A percentile compares a stretch with the other conserved stretches of the same genome.
Conservation (phyloP, 2,329 filamentous ascomycete species). For the Ploettnerulaceae sp. region DNA sequence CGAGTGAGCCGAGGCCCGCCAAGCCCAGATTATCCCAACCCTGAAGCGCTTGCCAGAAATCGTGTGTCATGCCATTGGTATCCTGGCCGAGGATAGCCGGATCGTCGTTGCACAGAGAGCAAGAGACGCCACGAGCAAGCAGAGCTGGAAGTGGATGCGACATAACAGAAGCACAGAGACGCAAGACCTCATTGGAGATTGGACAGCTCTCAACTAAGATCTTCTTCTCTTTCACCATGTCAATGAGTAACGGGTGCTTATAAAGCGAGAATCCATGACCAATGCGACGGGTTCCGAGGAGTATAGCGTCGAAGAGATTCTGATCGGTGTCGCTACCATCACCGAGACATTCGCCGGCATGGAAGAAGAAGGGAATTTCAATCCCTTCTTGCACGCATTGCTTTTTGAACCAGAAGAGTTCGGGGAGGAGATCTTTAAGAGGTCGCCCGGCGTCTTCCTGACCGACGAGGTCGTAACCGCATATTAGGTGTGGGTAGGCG, state of each 20-base stretch:
- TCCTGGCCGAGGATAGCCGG: slow-evolving; percentile 84
- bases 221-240: slow-evolving; percentile 82
- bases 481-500: slow-evolving; percentile 71
- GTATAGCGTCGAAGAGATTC: slow-evolving; percentile 84
- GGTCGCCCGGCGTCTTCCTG: slow-evolving; percentile 78
- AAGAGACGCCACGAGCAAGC: slow-evolving; percentile 76
- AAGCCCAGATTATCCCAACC: slow-evolving; percentile 89
- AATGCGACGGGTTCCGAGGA: slow-evolving; percentile 82
- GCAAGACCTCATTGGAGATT: slow-evolving; percentile 82
- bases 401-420: slow-evolving; percentile 92
- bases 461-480: slow-evolving; percentile 85
- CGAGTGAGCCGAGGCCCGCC: slow-evolving; percentile 77
- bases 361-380: slow-evolving; percentile 91
- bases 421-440: slow-evolving; percentile 70
- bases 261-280: slow-evolving; percentile 85
- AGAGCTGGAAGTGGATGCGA: slow-evolving; percentile 79
- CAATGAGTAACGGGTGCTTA: slow-evolving; percentile 85
- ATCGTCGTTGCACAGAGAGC: slow-evolving; percentile 85
- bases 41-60: slow-evolving; percentile 91
- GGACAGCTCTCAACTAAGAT: slow-evolving; percentile 89
- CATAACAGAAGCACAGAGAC: slow-evolving; percentile 71
- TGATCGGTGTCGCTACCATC: slow-evolving; percentile 69
- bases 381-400: slow-evolving; percentile 72
- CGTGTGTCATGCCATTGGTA: slow-evolving; percentile 76
- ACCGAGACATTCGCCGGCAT: slow-evolving; percentile 79